Evolutionary conservation across 495 filamentous ascomycete genomes (phyloP).

Genomic region (Penicillium arizonense): DNA sequence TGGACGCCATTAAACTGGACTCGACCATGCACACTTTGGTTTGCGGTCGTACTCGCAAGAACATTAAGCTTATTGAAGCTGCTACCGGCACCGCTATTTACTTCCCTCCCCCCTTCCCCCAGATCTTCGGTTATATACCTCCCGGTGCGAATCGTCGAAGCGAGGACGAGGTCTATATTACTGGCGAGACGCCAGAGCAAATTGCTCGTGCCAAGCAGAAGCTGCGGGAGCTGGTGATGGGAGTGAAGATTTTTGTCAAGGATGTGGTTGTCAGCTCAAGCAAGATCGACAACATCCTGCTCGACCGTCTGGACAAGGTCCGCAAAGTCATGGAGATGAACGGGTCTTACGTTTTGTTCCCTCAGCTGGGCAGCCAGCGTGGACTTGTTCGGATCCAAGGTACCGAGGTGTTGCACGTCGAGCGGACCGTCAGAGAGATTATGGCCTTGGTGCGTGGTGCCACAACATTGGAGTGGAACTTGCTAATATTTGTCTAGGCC

Average conservation of each 20-base stretch:
- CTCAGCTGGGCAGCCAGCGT: slow-evolving; percentile 75
- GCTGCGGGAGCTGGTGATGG: slow-evolving; percentile 75
- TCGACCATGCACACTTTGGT: slow-evolving; percentile 83
- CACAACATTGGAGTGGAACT: background rate
- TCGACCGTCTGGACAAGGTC: slow-evolving; percentile 90
- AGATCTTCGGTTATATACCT: slow-evolving; percentile 83
- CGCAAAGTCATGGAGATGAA: slow-evolving; percentile 97
- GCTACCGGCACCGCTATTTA: slow-evolving; percentile 94
- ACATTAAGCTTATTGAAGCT: slow-evolving; percentile 95
- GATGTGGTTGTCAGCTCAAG: slow-evolving; percentile 79
- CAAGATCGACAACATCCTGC: slow-evolving; percentile 91
- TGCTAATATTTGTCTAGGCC: slow-evolving; percentile 56
- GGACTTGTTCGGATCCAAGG: slow-evolving; percentile 85
- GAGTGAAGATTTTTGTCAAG: slow-evolving; percentile 84
- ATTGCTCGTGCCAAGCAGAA: slow-evolving; percentile 86
- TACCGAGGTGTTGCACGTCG: slow-evolving; percentile 85
- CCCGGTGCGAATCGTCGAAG: slow-evolving; percentile 73
- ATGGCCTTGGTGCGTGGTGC: slow-evolving; percentile 74
- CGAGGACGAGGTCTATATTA: slow-evolving; percentile 89
- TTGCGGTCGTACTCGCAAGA: slow-evolving; percentile 88
- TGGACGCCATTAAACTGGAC: slow-evolving; percentile 81
- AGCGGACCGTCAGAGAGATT: slow-evolving; percentile 89
- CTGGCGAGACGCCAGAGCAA: slow-evolving; percentile 74
- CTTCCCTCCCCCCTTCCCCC: slow-evolving; percentile 90
- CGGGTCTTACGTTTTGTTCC: slow-evolving; percentile 89